A percentile compares a stretch with the other conserved stretches of the same genome.
phyloP scores from a whole-genome alignment of 768 basidiomycete species.

The Rubroboletus satanas region DNA sequence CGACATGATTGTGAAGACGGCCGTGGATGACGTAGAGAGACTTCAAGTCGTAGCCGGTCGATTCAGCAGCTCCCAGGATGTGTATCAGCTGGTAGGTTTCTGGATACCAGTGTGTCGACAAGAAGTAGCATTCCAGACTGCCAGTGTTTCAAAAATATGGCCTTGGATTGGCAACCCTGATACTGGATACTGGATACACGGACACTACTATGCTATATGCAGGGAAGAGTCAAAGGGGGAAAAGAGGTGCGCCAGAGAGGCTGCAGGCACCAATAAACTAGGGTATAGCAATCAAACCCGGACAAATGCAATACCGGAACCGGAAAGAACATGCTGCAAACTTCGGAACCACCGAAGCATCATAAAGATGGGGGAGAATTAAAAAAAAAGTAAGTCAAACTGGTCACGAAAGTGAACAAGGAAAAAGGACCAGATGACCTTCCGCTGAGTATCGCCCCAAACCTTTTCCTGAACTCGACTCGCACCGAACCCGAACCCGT shows the following conservation, averaged over 20 bases:
- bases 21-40: background rate
- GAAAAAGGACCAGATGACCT: constrained; percentile 5
- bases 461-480: background rate
- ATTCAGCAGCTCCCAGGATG: background rate
- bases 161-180: background rate
- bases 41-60: background rate
- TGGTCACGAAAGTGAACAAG: background rate
- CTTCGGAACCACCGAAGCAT: too few relatives aligned
- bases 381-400: background rate
- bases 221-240: background rate
- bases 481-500: background rate
- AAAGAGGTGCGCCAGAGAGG: background rate
- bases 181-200: background rate
- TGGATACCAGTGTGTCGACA: background rate
- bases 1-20: background rate
- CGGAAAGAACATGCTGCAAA: background rate
- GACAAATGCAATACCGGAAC: background rate
- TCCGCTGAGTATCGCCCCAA: background rate
- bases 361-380: background rate
- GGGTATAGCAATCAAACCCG: background rate
- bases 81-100: background rate
- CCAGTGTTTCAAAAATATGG: background rate
- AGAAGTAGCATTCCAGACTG: background rate
- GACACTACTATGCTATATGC: background rate
- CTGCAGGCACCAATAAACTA: constrained; percentile 1